These are phyloP conservation scores for Colletotrichum sp. DNA, from an alignment of 2,329 filamentous ascomycete species.

Conservation along the genomic window DNA sequence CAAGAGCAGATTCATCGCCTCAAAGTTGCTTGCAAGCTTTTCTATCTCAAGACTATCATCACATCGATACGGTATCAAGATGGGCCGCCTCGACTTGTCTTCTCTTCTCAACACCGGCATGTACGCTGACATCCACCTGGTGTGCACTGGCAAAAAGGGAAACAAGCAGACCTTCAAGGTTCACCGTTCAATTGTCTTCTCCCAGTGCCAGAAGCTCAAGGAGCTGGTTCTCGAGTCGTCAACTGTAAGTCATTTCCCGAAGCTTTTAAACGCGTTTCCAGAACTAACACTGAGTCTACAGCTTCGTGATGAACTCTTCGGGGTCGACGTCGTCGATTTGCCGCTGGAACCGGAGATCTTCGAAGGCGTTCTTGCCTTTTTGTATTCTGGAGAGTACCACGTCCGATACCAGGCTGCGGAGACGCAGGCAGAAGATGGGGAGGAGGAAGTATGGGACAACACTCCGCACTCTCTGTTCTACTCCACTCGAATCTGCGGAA, in stretches of 20 bases:
- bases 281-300: neutral
- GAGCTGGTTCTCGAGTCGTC: neutral
- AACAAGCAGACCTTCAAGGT: neutral
- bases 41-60: neutral
- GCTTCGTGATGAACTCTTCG: neutral
- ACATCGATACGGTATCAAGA: neutral
- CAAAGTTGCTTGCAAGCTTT: neutral
- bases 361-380: neutral
- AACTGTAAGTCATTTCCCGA: neutral
- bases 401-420: neutral
- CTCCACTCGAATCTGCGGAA: neutral
- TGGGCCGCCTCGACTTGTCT: neutral
- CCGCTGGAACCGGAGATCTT: neutral
- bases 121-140: neutral
- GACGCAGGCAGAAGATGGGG: neutral
- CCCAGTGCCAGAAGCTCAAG: neutral
- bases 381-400: neutral
- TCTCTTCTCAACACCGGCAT: neutral
- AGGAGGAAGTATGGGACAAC: neutral
- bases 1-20: neutral
- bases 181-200: neutral
- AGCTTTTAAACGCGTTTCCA: neutral
- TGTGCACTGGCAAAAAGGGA: neutral
- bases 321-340: neutral
- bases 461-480: neutral